A percentile compares a stretch with the other conserved stretches of the same genome.
phyloP scores from a whole-genome alignment of 179 eudicot species.

The Nepenthes alata region DNA sequence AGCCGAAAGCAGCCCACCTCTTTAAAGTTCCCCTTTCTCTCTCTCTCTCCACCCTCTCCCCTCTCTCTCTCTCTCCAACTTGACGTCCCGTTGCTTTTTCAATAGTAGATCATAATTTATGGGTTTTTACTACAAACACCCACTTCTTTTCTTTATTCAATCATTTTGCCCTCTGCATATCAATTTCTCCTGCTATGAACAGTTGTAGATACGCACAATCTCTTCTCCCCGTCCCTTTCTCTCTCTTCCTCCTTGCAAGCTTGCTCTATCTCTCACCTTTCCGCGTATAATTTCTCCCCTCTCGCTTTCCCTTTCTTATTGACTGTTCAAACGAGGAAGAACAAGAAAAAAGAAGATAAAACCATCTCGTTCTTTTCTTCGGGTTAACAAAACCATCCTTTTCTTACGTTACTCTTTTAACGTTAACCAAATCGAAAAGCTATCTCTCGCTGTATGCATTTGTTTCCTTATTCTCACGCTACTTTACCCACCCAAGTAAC shows the following conservation, averaged over 20 bases:
- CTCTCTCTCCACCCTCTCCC: neutral
- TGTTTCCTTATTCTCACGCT: conserved; percentile 7
- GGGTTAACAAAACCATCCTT: conserved; percentile 23
- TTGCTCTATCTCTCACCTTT: neutral
- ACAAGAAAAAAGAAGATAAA: conserved; percentile 15
- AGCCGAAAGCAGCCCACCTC: conserved; percentile 14
- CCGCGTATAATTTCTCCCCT: neutral
- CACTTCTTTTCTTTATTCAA: neutral
- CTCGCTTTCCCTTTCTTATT: neutral
- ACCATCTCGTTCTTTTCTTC: too few species aligned
- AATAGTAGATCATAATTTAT: too few species aligned
- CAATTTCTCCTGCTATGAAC: too few species aligned
- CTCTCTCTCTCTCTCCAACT: conserved; percentile 1
- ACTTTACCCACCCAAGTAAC: conserved; percentile 15
- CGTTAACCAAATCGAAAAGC: conserved; percentile 86
- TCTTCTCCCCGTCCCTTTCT: conserved; percentile 5
- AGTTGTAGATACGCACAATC: neutral
- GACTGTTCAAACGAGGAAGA: conserved; percentile 4
- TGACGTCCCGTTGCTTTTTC: neutral
- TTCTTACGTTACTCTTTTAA: conserved; percentile 42
- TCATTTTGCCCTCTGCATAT: neutral
- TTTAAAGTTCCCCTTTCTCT: neutral
- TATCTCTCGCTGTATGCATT: conserved; percentile 1
- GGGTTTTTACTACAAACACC: neutral
- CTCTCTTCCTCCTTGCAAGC: conserved; percentile 4